phyloP scores from a whole-genome alignment of 2,329 filamentous ascomycete species.

The Colletotrichum theobromicola region DNA sequence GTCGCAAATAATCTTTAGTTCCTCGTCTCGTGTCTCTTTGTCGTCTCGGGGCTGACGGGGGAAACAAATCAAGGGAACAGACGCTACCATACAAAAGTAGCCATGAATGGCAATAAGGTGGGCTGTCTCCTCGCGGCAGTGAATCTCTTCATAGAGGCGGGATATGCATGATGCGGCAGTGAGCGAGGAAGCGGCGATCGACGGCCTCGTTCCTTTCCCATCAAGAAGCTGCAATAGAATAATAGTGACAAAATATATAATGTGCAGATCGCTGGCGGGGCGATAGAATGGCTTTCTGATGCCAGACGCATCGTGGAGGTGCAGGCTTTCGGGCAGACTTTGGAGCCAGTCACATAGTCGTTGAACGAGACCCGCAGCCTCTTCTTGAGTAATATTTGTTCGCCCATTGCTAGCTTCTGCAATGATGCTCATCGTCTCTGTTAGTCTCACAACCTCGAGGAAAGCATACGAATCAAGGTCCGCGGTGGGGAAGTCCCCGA shows the following conservation, averaged over 20 bases:
- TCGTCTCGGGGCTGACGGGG: neutral
- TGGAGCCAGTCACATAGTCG: neutral
- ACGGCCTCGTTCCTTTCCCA: neutral
- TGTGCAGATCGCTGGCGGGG: neutral
- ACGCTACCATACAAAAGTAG: neutral
- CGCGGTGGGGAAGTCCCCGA: neutral
- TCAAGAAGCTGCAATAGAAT: neutral
- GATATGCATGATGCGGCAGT: neutral
- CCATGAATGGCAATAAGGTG: neutral
- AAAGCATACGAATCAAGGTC: neutral
- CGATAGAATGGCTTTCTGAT: neutral
- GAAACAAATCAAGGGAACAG: neutral
- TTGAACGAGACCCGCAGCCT: neutral
- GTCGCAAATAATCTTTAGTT: neutral
- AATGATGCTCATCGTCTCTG: neutral
- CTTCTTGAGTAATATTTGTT: neutral
- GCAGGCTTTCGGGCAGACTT: neutral
- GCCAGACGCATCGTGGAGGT: neutral
- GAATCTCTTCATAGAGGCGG: neutral
- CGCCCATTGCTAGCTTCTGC: neutral
- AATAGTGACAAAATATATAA: neutral
- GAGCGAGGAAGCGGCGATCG: neutral
- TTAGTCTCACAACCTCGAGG: neutral
- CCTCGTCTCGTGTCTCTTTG: neutral
- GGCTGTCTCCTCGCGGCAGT: neutral